Conservation (phyloP, 75 land plant species). For the Cupressus sempervirens region DNA sequence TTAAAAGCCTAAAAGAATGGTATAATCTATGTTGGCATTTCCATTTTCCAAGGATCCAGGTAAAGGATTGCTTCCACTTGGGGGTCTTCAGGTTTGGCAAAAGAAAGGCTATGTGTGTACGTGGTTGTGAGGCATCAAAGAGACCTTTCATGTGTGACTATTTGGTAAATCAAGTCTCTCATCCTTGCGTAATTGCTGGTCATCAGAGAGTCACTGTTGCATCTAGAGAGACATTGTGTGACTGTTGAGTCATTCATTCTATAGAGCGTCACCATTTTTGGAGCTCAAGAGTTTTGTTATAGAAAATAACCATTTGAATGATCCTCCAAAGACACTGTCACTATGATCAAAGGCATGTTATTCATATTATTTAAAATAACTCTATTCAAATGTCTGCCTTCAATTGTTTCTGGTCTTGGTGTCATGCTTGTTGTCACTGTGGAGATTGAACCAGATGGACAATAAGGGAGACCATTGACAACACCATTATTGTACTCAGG, state of each 20-base stretch:
- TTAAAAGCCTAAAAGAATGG: constrained; percentile 82
- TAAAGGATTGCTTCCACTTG: constrained; percentile 52
- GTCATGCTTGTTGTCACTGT: constrained; percentile 19
- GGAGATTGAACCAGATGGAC: constrained; percentile 22
- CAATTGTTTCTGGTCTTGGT: constrained; percentile 33
- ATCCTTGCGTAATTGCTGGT: too few species aligned
- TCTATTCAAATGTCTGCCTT: constrained; percentile 32
- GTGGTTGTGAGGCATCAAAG: too few species aligned
- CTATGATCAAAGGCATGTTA: constrained; percentile 35
- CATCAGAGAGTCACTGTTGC: too few species aligned
- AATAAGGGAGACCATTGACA: constrained; percentile 24
- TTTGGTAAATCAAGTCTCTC: too few species aligned
- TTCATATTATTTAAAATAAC: constrained; percentile 29
- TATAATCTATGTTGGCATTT: constrained; percentile 62
- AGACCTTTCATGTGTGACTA: too few species aligned
- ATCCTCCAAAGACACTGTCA: too few species aligned
- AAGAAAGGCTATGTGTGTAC: too few species aligned
- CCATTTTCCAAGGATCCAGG: constrained; percentile 38
- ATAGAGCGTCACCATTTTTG: too few species aligned
- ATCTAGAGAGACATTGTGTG: too few species aligned
- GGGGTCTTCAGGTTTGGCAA: constrained; percentile 6
- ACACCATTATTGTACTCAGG: constrained; percentile 67
- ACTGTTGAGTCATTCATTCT: too few species aligned
- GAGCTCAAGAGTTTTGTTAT: too few species aligned
- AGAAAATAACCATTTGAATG: too few species aligned